phyloP scores from a whole-genome alignment of 257 asterid genomes.

The Plectranthus barbatus region DNA sequence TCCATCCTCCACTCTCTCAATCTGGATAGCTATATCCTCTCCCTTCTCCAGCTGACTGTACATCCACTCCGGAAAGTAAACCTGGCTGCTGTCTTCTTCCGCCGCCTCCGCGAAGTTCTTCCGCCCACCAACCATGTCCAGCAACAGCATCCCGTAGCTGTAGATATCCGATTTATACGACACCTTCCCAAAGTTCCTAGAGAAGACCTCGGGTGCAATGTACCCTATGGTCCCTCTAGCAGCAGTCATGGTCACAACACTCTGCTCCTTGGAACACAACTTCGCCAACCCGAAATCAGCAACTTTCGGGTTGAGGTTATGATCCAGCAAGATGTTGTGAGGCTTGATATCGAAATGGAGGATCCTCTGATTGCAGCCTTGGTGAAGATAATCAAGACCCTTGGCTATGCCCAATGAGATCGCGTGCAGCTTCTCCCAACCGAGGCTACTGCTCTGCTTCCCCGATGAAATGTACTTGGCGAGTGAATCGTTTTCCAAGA shows the following conservation, averaged over 20 bases:
- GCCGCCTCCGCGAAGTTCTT: slow-evolving; percentile 22
- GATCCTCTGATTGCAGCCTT: slow-evolving; percentile 65
- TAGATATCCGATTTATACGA: slow-evolving; percentile 64
- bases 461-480: slow-evolving; percentile 39
- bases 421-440: slow-evolving; percentile 54
- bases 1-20: slow-evolving; percentile 41
- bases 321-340: slow-evolving; percentile 57
- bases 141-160: slow-evolving; percentile 68
- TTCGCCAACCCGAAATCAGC: slow-evolving; percentile 76
- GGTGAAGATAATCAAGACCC: slow-evolving; percentile 70
- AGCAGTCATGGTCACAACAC: slow-evolving; percentile 57
- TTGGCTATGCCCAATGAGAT: slow-evolving; percentile 53
- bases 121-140: slow-evolving; percentile 62
- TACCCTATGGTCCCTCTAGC: slow-evolving; percentile 77
- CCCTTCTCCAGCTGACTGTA: slow-evolving; percentile 65
- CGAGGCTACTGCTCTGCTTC: slow-evolving; percentile 27
- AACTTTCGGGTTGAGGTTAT: slow-evolving; percentile 54
- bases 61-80: slow-evolving; percentile 75
- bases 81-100: slow-evolving; percentile 25
- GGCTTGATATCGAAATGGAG: slow-evolving; percentile 69
- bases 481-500: slow-evolving; percentile 51
- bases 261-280: slow-evolving; percentile 53
- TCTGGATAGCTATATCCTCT: slow-evolving; percentile 39
- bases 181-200: slow-evolving; percentile 67
- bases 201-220: slow-evolving; percentile 70